These are phyloP conservation scores for Grosmannia serpens DNA, from an alignment of 2,329 filamentous ascomycete species.

Conservation along the genomic window DNA sequence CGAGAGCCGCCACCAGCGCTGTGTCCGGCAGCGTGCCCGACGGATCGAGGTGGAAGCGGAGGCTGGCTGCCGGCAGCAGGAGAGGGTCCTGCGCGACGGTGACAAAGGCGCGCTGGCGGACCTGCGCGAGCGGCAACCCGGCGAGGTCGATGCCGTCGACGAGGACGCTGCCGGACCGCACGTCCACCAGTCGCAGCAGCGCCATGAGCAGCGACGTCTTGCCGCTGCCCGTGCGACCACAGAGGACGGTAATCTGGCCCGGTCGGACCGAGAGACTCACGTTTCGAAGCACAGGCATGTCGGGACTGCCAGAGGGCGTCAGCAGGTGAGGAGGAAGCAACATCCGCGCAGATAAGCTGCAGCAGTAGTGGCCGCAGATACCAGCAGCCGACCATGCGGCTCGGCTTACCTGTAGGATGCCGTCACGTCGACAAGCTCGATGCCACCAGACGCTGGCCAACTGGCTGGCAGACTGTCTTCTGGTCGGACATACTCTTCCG, in stretches of 20 bases:
- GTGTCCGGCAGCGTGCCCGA: slow-evolving; percentile 1
- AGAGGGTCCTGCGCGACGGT: slow-evolving; percentile 22
- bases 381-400: no score
- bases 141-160: slow-evolving; percentile 37
- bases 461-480: background rate
- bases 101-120: slow-evolving; percentile 30
- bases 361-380: no score
- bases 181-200: slow-evolving; percentile 36
- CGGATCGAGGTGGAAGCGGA: slow-evolving; percentile 11
- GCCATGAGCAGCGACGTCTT: slow-evolving; percentile 32
- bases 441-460: slow-evolving; percentile 18
- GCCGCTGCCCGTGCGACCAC: slow-evolving; percentile 37
- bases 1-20: slow-evolving; percentile 1
- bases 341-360: background rate
- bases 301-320: background rate
- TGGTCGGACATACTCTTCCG: background rate
- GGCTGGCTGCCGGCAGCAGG: slow-evolving; percentile 6
- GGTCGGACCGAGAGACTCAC: slow-evolving; percentile 19
- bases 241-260: slow-evolving; percentile 38
- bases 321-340: no score
- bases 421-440: slow-evolving; percentile 17
- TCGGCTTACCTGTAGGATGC: slow-evolving; percentile 19
- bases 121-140: slow-evolving; percentile 25
- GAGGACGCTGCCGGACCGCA: slow-evolving; percentile 27
- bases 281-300: slow-evolving; percentile 15